phyloP scores from a whole-genome alignment of 495 filamentous ascomycete genomes.

The Lindgomyces ingoldianus region DNA sequence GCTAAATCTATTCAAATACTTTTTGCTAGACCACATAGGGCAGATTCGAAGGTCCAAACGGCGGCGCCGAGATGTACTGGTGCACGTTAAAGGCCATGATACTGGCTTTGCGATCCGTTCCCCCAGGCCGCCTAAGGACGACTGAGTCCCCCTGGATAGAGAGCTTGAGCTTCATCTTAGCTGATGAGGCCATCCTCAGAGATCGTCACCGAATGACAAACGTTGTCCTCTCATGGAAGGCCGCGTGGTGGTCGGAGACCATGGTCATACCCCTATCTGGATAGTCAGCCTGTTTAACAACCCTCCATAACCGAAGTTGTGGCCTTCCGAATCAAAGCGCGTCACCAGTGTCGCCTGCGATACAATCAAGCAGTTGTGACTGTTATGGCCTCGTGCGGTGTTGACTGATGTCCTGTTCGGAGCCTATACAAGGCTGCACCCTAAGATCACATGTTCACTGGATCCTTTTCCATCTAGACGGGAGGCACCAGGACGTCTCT shows the following conservation, averaged over 20 bases:
- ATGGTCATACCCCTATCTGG: constrained; percentile 3
- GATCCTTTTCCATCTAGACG: background rate
- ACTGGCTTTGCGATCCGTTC: background rate
- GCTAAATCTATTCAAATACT: background rate
- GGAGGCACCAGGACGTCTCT: background rate
- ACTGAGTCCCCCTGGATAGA: background rate
- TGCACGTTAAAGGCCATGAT: background rate
- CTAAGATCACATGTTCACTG: background rate
- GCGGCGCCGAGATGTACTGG: background rate
- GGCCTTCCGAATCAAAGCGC: background rate
- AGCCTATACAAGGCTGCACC: constrained; percentile 9
- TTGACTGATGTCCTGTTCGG: background rate
- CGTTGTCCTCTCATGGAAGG: background rate
- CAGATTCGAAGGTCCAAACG: constrained; percentile 10
- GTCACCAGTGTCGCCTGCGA: constrained; percentile 7
- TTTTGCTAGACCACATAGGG: background rate
- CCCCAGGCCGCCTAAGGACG: background rate
- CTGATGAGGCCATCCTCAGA: too few relatives aligned
- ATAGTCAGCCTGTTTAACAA: constrained; percentile 18
- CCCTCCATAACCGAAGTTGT: background rate
- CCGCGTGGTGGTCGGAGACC: background rate
- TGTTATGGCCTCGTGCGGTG: background rate
- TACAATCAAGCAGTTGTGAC: background rate
- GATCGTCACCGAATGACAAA: background rate
- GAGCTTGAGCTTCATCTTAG: too few relatives aligned